Evolutionary conservation across 1,284 basidiomycete species (phyloP), one percentile per base, ranked within the genome.

Genomic region (Gastroboletus turbinatus): DNA sequence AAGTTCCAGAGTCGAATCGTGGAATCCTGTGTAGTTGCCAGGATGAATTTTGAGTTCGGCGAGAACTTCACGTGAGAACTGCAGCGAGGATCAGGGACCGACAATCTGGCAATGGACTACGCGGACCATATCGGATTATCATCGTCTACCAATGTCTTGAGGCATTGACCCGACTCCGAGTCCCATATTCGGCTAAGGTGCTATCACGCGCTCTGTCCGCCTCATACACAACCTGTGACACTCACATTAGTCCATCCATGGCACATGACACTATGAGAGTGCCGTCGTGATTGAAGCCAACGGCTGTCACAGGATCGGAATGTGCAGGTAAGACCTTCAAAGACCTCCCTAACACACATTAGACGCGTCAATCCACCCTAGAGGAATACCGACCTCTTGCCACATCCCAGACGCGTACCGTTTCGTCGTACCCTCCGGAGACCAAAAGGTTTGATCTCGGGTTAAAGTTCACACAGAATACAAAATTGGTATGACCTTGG

Each of bases 201-300:
- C 33, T 55, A 57, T 54, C 43, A 59, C 4, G 13, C 19, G n/a
- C 30, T 10, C 30, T 19, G 19, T 39, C 40, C 9, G 25, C 5
- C n/a, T 42, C 45, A 30, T 16, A 25, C 44, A 30, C 30, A 44
- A 36, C 3, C 17, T 23, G 14, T 23, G 14, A 46, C 9, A 76
- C 92, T 70, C 64, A 96, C 94, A 99, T 96, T 47, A 98, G 75
- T 2, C 96, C 96, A 73, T 99, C 97, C 85, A 96, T 97, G 21
- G 93, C 91, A 61, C 90, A 92, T 8, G 92, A 96, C 2, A 94
- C 90, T 39, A 99, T 90, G 61, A 98, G 85, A 4, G 93, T 94
- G 2, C 97, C 97, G 65, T 99, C 96, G 52, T 89, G 81, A 73
- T 93, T 98, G 78, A 98, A 99, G 55, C 85, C 85, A 1, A 98